Evolutionary conservation across 352 stramenopile genomes (phyloP).

Genomic region (Phytopythium sindhum): DNA sequence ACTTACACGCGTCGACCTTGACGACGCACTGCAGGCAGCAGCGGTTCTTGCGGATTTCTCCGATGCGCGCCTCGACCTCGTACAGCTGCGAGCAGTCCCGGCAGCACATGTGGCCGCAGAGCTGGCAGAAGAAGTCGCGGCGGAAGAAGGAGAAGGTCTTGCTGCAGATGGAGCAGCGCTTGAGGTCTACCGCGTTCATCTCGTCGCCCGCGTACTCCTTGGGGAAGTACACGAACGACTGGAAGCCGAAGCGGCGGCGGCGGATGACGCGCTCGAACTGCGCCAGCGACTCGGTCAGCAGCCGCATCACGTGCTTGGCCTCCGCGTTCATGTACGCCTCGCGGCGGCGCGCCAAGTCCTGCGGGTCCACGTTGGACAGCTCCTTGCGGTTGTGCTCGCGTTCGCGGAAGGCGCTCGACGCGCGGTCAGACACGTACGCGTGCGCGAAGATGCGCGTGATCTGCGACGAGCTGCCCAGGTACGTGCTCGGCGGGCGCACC

Average conservation of each 20-base stretch:
- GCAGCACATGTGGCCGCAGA: slow-evolving; percentile 49
- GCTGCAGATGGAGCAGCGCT: slow-evolving; percentile 43
- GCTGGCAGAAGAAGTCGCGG: slow-evolving; percentile 45
- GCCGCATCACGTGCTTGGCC: slow-evolving; percentile 33
- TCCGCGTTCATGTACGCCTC: slow-evolving; percentile 47
- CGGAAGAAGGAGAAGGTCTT: slow-evolving; percentile 46
- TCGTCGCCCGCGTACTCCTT: slow-evolving; percentile 25
- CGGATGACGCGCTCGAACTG: slow-evolving; percentile 59
- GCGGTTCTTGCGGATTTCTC: slow-evolving; percentile 37
- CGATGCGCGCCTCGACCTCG: slow-evolving; percentile 37
- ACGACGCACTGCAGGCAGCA: slow-evolving; percentile 41
- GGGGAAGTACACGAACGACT: slow-evolving; percentile 64
- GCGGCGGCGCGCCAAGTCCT: slow-evolving; percentile 28
- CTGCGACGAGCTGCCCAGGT: slow-evolving; percentile 24
- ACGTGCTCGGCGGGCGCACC: slow-evolving; percentile 7
- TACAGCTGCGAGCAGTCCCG: slow-evolving; percentile 38
- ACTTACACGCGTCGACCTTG: slow-evolving; percentile 40
- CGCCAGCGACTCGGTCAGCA: slow-evolving; percentile 44
- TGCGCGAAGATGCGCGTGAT: slow-evolving; percentile 44
- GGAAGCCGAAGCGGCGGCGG: slow-evolving; percentile 59
- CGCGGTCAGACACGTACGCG: slow-evolving; percentile 39
- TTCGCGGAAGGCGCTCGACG: slow-evolving; percentile 26
- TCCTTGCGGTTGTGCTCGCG: slow-evolving; percentile 21
- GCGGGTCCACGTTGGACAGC: slow-evolving; percentile 15
- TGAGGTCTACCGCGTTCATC: slow-evolving; percentile 9